Evolutionary conservation across 768 basidiomycete genomes (phyloP), one percentile per base, ranked within the genome.

Genomic region (Asterophora lycoperdoides): DNA sequence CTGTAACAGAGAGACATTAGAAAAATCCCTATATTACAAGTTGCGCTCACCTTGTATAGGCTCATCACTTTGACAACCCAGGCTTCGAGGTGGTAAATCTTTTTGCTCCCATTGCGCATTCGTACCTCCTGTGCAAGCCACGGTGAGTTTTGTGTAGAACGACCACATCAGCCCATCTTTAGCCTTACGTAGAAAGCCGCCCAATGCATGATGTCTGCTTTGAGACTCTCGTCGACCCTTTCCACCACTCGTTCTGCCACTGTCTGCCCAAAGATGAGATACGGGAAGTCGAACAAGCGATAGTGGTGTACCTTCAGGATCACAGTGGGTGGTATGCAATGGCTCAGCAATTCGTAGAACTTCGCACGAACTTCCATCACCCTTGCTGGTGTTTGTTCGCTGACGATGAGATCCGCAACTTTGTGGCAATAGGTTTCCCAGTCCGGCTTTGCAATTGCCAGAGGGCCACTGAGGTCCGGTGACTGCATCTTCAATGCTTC

Each of bases 1-100:
- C 81, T 83, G 56, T 6, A 37, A 26, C 30, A 51, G 36, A 40
- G 43, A 40, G 44, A 45, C 53, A 44, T 46, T 47, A 14, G 17
- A 28, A 40, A 28, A 6, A 8, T 13, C 20, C 19, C 23, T 35
- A 17, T 18, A 14, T 18, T 17, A 49, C 4, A 30, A 18, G 30
- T 9, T 32, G 34, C 15, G 5, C 66, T 30, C 47, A 89, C 89
- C 74, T 93, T 93, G 58, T 90, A 86, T 49, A 93, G 53, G 60
- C 81, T 88, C 95, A 98, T 97, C 35, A 93, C 80, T 63, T 97
- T 96, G 28, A 96, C 89, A 3, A 94, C 90, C 87, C 92, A 98
- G 14, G 95, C 94, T 60, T 99, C 95, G 36, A 99, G 78, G 61
- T 99, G 95, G 67, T 86, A 98, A 44, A 99, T 97, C 68, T 97